Evolutionary conservation across 1,139 yeast species (phyloP), one percentile per base, ranked within the genome.

Genomic region (Diutina rugosa): DNA sequence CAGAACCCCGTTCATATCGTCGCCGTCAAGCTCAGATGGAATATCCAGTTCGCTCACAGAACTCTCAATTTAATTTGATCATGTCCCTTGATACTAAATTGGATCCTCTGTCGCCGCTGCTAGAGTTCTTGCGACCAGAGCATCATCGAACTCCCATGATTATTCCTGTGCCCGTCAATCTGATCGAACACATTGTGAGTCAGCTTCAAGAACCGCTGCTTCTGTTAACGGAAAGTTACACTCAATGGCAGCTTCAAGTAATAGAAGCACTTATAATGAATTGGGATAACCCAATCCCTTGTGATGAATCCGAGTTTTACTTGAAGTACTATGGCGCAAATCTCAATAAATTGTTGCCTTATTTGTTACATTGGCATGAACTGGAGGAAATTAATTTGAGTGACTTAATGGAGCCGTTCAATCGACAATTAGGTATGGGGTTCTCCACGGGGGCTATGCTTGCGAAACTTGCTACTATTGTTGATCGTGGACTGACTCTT

Each of bases 61-160:
- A 21, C 14, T 49, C 53, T 12, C 35, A 63, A 57, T 74, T 78
- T 60, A 74, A 79, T 58, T 60, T 80, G 56, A 77, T 85, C 21
- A 70, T 85, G 46, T 79, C 88, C n/a, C 79, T 85, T 63, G 90
- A 85, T 65, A 71, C 78, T 1, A 64, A 72, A 32, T 60, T 85
- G 49, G 80, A 81, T 59, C 73, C 73, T 26, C 62, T 69, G 21
- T 69, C 73, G 56, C 77, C 79, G 6, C 72, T 76, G 55, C 63
- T 76, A 10, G 77, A 74, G 54, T 63, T 75, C 55, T 64, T 75
- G 21, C 61, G 75, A 55, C n/a, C 56, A 4, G 6, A 46, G 47
- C 58, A 55, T 16, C 46, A 29, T 32, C 63, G 67, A 32, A 66
- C 70, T 7, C 79, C 78, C 0, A 66, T 76, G 9, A 58, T 72